A percentile compares a stretch with the other conserved stretches of the same genome.
phyloP scores from a whole-genome alignment of 768 basidiomycete genomes.

The Coprinopsis strossmayeri region DNA sequence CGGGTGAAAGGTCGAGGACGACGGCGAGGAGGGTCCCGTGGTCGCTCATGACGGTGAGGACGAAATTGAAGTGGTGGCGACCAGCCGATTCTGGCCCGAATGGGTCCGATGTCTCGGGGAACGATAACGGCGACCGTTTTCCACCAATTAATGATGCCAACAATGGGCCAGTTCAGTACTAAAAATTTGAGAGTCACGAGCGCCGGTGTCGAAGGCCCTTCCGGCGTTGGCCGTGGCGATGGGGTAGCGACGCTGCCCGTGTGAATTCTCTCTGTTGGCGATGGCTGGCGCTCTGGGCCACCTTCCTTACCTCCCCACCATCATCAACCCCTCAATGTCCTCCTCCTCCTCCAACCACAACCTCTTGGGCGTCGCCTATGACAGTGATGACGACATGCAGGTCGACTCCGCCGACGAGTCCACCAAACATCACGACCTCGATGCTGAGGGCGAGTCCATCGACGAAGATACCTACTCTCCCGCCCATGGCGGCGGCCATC shows the following conservation, averaged over 20 bases:
- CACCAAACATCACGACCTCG: conserved; percentile 43
- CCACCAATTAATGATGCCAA: conserved; percentile 1
- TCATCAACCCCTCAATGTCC: conserved; percentile 30
- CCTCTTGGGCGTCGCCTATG: conserved; percentile 51
- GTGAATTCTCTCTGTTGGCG: conserved; percentile 51
- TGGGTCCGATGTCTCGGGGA: conserved; percentile 3
- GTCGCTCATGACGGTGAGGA: conserved; percentile 18
- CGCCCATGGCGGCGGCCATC: conserved; percentile 21
- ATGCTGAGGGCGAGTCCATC: conserved; percentile 58
- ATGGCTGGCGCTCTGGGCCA: conserved; percentile 41
- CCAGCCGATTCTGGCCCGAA: background rate
- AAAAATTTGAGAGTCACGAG: conserved; percentile 34
- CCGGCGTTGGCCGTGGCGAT: conserved; percentile 52
- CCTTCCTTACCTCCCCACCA: conserved; percentile 27
- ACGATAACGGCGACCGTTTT: background rate
- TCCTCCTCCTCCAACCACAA: conserved; percentile 22
- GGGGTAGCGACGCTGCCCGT: conserved; percentile 50
- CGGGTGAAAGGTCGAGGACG: conserved; percentile 79
- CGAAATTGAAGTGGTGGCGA: conserved; percentile 2
- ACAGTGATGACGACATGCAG: conserved; percentile 65
- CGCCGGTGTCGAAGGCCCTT: conserved; percentile 50
- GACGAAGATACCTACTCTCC: conserved; percentile 43
- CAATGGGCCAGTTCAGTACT: conserved; percentile 3
- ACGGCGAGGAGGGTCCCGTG: conserved; percentile 62
- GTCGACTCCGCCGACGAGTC: conserved; percentile 59